Percentiles rank a stretch among this genome's conserved stretches.
phyloP scores from a whole-genome alignment of 257 asterid genomes.

The Solanum acaule region DNA sequence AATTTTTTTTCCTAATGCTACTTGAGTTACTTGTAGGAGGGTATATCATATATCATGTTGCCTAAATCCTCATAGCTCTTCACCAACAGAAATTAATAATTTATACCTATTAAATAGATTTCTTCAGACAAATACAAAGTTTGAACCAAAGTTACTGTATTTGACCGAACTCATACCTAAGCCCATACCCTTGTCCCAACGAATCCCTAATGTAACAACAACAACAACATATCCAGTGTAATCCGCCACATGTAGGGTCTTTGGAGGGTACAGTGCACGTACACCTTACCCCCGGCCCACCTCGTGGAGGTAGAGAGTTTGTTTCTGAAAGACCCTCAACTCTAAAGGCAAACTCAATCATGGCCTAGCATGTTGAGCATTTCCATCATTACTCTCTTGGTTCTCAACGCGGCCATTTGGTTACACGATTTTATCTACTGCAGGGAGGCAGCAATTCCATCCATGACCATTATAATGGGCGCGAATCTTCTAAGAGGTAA shows the following conservation, averaged over 20 bases:
- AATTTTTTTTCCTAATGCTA: background rate
- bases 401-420: background rate
- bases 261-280: background rate
- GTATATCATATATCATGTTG: background rate
- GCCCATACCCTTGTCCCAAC: background rate
- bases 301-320: background rate
- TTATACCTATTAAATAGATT: background rate
- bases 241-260: background rate
- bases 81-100: background rate
- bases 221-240: background rate
- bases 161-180: background rate
- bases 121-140: background rate
- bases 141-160: background rate
- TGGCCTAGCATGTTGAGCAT: background rate
- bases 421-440: background rate
- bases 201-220: background rate
- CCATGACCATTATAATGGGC: conserved; percentile 15
- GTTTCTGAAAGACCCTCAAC: background rate
- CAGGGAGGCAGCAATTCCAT: conserved; percentile 27
- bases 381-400: background rate
- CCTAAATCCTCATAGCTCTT: background rate
- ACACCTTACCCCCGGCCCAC: background rate
- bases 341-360: background rate
- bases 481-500: conserved; percentile 18
- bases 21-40: background rate